These are phyloP conservation scores for Leccinum solheimii DNA, from an alignment of 1,284 basidiomycete genomes.

Conservation along the genomic window DNA sequence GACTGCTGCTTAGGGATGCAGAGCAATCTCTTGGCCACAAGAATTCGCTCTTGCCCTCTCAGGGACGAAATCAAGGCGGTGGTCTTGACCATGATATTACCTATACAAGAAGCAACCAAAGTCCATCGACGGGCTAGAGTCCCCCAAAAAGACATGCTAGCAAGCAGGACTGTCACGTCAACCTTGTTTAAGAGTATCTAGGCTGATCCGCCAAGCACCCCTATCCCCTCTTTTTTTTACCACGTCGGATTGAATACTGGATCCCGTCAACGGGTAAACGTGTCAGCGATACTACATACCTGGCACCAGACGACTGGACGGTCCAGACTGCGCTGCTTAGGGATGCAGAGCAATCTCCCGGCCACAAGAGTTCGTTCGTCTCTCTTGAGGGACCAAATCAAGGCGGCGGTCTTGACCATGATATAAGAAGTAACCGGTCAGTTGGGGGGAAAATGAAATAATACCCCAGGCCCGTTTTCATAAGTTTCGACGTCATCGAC, in stretches of 20 bases:
- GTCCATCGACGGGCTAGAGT: neutral
- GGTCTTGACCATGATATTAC: neutral
- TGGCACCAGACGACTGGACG: neutral
- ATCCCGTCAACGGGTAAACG: neutral
- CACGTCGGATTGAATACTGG: neutral
- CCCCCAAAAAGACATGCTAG: neutral
- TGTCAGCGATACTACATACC: neutral
- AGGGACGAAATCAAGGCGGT: neutral
- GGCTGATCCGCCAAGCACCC: neutral
- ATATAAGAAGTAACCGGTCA: neutral
- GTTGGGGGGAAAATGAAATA: neutral
- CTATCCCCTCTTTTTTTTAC: neutral
- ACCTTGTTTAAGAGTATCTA: neutral
- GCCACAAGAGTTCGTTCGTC: neutral
- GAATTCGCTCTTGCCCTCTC: neutral
- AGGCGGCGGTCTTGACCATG: neutral
- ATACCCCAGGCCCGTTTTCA: neutral
- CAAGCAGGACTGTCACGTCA: neutral
- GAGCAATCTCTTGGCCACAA: neutral
- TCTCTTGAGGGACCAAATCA: neutral
- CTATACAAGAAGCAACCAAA: neutral
- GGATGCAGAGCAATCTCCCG: neutral
- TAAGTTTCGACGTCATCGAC: neutral
- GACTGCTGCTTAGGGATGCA: neutral
- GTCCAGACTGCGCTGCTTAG: neutral